Base-by-base conservation (phyloP, 2,329 filamentous ascomycete species). In the Beauveria medogensis region DNA sequence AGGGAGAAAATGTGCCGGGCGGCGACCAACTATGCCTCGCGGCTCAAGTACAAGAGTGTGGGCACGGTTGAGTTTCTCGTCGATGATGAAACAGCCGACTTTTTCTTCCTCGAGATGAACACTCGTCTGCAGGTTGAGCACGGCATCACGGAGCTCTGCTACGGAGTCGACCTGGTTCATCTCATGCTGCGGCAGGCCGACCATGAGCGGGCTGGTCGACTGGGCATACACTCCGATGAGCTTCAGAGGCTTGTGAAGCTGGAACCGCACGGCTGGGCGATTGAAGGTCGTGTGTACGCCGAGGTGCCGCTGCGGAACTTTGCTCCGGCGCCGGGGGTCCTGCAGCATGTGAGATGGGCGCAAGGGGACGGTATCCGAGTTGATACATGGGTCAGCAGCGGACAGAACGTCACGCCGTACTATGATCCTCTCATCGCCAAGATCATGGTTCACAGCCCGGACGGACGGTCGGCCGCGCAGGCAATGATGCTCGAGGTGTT, bases 141-240 rank as follows among this genome's bases (percentile, higher is more conserved):
- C 64, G 71, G 74, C 28, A 72, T 73, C 10, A 92, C 90, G 0
- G 89, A 92, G 70, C 87, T 89, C 80, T 85, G 90, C 3, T 90
- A 87, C 12, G 87, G 84, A 0, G 81, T 90, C 53, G 89, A 92
- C 69, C 77, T 92, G 12, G 89, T 92, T 1, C 79, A 84, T 30
- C 67, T 73, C 22, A 78, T 78, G 76, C 60, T 78, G 18, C 65
- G 65, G 0, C 72, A 75, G 40, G 73, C 69, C 65, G 28, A 75
- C 66, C 24, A 65, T 6, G 16, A 41, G 52, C 8, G 51, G 2
- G 51, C 12, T 3, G 51, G 34, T 2, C 20, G 34, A 9, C 51
- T 16, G 34, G 51, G 51, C 10, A 9, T 44, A 7, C 51, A 34
- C n/a, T 41, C 51, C 2, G 20, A 7, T 10, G 46, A 52, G 0